Percentiles rank a stretch among this genome's conserved stretches.
Conservation (phyloP, 2,329 filamentous ascomycete species). For the Monosporascus sp. region DNA sequence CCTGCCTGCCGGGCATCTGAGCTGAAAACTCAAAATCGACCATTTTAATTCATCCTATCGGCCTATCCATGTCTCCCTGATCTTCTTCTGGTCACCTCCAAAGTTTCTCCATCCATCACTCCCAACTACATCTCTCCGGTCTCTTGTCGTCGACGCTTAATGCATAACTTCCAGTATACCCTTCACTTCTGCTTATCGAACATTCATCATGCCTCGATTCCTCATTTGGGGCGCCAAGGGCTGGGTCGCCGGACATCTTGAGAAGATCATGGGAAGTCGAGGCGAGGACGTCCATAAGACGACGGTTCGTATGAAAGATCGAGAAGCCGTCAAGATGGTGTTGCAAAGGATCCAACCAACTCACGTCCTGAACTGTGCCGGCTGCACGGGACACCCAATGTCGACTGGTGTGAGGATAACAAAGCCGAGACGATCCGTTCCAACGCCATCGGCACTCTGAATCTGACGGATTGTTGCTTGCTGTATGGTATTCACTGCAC, state of each 20-base stretch:
- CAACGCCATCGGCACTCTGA: constrained; percentile 62
- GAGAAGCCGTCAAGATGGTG: constrained; percentile 49
- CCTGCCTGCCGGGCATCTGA: too few species aligned
- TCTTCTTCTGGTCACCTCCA: too few species aligned
- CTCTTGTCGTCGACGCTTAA: too few species aligned
- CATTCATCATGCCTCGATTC: constrained; percentile 34
- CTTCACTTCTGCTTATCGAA: too few species aligned
- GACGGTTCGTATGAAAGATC: constrained; percentile 60
- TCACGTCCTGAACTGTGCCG: constrained; percentile 62
- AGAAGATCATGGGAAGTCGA: constrained; percentile 50
- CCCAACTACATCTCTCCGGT: too few species aligned
- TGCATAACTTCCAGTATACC: too few species aligned
- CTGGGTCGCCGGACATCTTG: constrained; percentile 59
- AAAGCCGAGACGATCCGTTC: constrained; percentile 62
- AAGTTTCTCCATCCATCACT: too few species aligned
- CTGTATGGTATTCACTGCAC: constrained; percentile 56
- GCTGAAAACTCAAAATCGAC: too few species aligned
- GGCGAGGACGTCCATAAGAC: constrained; percentile 58
- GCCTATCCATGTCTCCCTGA: too few species aligned
- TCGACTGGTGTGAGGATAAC: constrained; percentile 68
- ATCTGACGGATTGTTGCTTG: constrained; percentile 57
- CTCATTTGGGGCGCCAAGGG: constrained; percentile 62
- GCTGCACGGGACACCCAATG: constrained; percentile 61
- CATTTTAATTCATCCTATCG: too few species aligned
- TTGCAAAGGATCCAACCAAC: constrained; percentile 57